phyloP scores from a whole-genome alignment of 768 basidiomycete genomes.

The Xerocomus potaroensis region DNA sequence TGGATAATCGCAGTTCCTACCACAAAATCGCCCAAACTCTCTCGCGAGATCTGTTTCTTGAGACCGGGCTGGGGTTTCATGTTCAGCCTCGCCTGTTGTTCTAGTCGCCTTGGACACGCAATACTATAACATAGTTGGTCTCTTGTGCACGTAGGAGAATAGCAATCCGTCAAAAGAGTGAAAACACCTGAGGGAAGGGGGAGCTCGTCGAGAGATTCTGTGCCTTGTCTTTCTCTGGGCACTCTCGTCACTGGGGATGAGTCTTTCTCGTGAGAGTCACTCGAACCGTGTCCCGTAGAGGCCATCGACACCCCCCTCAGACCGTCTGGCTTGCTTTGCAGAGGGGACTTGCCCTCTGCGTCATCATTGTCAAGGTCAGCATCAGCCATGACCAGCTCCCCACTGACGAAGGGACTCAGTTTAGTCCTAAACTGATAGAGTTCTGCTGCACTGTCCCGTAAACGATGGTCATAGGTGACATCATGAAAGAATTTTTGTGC shows the following conservation, averaged over 20 bases:
- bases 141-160: slow-evolving; percentile 93
- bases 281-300: slow-evolving; percentile 32
- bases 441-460: slow-evolving; percentile 84
- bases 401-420: slow-evolving; percentile 81
- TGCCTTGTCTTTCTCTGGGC: slow-evolving; percentile 30
- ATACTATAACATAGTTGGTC: slow-evolving; percentile 97
- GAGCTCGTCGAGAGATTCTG: slow-evolving; percentile 52
- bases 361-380: slow-evolving; percentile 36
- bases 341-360: slow-evolving; percentile 27
- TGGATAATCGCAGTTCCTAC: slow-evolving; percentile 35
- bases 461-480: slow-evolving; percentile 95
- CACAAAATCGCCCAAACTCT: slow-evolving; percentile 76
- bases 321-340: slow-evolving; percentile 17
- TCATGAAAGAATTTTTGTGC: slow-evolving; percentile 99
- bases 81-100: slow-evolving; percentile 92
- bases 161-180: slow-evolving; percentile 94
- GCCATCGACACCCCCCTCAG: slow-evolving; percentile 21
- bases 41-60: slow-evolving; percentile 75
- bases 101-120: slow-evolving; percentile 88
- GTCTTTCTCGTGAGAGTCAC: slow-evolving; percentile 34
- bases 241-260: slow-evolving; percentile 25
- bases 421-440: slow-evolving; percentile 90
- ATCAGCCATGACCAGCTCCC: slow-evolving; percentile 47
- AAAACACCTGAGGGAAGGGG: slow-evolving; percentile 91
- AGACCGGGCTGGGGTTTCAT: slow-evolving; percentile 92